Conservation (phyloP, 1,284 basidiomycete genomes). For the Puccinia novopanici region DNA sequence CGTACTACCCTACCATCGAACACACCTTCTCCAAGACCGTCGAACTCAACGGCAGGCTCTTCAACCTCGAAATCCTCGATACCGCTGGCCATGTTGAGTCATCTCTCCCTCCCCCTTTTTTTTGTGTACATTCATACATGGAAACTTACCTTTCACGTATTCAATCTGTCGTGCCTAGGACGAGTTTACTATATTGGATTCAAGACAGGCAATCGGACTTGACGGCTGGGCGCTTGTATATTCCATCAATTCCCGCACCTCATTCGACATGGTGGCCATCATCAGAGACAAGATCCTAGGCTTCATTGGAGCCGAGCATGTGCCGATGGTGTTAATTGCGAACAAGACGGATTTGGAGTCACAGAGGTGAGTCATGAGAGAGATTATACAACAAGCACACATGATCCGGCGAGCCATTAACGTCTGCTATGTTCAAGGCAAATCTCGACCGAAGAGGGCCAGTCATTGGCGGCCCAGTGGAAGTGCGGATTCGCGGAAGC, state of each 20-base stretch:
- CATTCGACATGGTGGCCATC: slow-evolving; percentile 49
- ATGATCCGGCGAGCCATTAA: too few relatives aligned
- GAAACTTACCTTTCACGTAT: too few relatives aligned
- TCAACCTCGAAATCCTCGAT: slow-evolving; percentile 96
- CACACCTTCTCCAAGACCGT: slow-evolving; percentile 81
- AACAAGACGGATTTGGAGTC: too few relatives aligned
- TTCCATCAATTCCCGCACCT: slow-evolving; percentile 42
- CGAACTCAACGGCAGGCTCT: slow-evolving; percentile 79
- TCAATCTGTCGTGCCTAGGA: too few relatives aligned
- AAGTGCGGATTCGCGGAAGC: slow-evolving; percentile 45
- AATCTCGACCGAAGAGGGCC: slow-evolving; percentile 42
- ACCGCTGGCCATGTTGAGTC: slow-evolving; percentile 76
- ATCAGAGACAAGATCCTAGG: slow-evolving; percentile 46
- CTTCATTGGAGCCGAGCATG: slow-evolving; percentile 41
- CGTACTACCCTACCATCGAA: slow-evolving; percentile 71
- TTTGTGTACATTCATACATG: background rate
- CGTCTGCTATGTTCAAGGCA: background rate
- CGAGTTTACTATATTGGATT: slow-evolving; percentile 53
- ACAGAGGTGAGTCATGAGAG: slow-evolving; percentile 22
- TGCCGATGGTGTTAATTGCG: slow-evolving; percentile 46
- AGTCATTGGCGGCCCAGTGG: slow-evolving; percentile 28
- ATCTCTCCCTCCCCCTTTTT: too few relatives aligned
- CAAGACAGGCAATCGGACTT: slow-evolving; percentile 57
- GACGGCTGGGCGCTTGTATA: slow-evolving; percentile 54
- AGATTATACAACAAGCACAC: too few relatives aligned